A percentile compares a stretch with the other conserved stretches of the same genome.
Conservation (phyloP, 495 filamentous ascomycete genomes). For the Trichoderma gamsii region DNA sequence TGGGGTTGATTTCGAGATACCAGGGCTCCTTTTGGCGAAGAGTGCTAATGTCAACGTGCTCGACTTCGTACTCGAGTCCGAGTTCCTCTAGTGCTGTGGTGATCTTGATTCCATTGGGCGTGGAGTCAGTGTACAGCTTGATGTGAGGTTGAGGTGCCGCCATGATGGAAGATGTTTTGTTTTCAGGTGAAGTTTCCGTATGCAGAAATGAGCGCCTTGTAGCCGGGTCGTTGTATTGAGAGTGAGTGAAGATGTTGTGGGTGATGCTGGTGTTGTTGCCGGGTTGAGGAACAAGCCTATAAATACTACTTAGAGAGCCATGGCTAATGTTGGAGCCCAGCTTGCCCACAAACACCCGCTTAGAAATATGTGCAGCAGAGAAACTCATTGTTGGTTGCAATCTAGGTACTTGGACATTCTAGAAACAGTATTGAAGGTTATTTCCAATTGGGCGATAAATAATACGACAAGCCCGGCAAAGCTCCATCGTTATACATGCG, state of each 20-base stretch:
- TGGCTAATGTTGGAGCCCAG: background rate
- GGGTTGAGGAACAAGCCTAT: background rate
- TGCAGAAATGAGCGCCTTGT: background rate
- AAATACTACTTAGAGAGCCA: background rate
- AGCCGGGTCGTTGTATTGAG: background rate
- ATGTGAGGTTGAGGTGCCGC: slow-evolving; percentile 23
- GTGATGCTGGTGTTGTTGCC: background rate
- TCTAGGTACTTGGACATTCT: background rate
- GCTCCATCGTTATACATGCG: background rate
- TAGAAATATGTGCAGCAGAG: background rate
- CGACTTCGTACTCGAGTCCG: slow-evolving; percentile 59
- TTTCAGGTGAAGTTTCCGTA: background rate
- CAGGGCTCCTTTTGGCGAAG: slow-evolving; percentile 71
- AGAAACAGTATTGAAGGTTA: background rate
- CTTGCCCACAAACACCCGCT: background rate
- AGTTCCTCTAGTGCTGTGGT: slow-evolving; percentile 85
- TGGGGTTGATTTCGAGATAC: slow-evolving; percentile 91
- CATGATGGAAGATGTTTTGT: background rate
- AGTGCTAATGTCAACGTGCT: slow-evolving; percentile 63
- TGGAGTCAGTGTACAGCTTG: slow-evolving; percentile 51
- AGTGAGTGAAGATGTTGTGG: background rate
- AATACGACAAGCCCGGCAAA: background rate
- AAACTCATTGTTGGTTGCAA: background rate
- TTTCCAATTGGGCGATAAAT: background rate
- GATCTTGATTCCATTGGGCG: slow-evolving; percentile 74